A percentile compares a stretch with the other conserved stretches of the same genome.
Conservation (phyloP, 1,139 yeast species). For the Scheffersomyces titani region DNA sequence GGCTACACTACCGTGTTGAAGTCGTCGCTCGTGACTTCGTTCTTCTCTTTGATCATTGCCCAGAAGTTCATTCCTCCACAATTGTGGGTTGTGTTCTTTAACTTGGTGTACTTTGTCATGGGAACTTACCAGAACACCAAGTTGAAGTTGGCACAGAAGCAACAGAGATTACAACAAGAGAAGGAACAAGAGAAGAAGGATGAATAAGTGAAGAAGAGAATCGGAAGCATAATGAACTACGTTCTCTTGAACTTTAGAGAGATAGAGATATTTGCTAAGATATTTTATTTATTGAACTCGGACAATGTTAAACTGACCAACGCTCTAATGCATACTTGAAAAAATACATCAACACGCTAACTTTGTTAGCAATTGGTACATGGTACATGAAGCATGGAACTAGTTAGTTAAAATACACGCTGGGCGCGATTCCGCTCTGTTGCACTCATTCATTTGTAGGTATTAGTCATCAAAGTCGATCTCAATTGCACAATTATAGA, state of each 20-base stretch:
- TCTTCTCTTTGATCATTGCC: conserved; percentile 65
- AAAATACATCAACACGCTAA: neutral
- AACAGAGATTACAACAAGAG: conserved; percentile 6
- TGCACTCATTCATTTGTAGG: neutral
- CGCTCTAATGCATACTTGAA: neutral
- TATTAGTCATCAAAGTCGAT: neutral
- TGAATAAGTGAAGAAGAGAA: conserved; percentile 1
- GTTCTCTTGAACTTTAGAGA: neutral
- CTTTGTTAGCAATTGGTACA: neutral
- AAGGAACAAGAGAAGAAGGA: conserved; percentile 5
- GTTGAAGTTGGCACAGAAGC: conserved; percentile 48
- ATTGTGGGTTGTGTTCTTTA: conserved; percentile 85
- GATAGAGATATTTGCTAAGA: neutral
- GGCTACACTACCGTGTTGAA: conserved; percentile 60
- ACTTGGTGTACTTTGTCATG: conserved; percentile 67
- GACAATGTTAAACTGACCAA: neutral
- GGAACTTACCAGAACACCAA: conserved; percentile 78
- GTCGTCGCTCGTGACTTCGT: conserved; percentile 66
- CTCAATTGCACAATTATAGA: neutral
- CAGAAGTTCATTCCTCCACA: conserved; percentile 72
- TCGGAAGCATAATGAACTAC: conserved; percentile 1
- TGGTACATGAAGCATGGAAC: neutral
- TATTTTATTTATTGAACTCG: too few species aligned
- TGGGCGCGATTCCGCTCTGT: neutral
- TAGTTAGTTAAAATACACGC: neutral